These are phyloP conservation scores for Aspergillus cristatus DNA, from an alignment of 495 filamentous ascomycete genomes.

Conservation along the genomic window DNA sequence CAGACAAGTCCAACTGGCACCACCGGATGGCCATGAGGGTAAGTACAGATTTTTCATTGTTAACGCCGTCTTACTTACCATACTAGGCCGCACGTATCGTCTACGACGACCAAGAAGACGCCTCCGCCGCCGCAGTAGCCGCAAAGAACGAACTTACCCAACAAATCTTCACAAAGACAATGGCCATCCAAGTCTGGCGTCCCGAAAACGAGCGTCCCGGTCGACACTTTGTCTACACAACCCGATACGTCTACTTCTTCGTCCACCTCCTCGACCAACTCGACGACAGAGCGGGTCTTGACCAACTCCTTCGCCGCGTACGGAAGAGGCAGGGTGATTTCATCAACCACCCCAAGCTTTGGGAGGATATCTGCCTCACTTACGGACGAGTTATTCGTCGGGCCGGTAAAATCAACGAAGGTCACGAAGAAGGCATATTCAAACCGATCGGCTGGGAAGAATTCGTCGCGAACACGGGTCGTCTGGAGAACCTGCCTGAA, in stretches of 20 bases:
- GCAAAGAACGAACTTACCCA: slow-evolving; percentile 73
- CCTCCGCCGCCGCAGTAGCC: slow-evolving; percentile 38
- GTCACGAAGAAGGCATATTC: slow-evolving; percentile 70
- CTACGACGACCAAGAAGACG: slow-evolving; percentile 46
- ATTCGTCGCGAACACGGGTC: slow-evolving; percentile 54
- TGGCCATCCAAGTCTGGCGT: slow-evolving; percentile 92
- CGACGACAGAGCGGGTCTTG: slow-evolving; percentile 69
- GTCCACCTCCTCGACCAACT: slow-evolving; percentile 62
- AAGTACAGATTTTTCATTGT: slow-evolving; percentile 4
- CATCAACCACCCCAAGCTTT: slow-evolving; percentile 73
- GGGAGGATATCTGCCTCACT: slow-evolving; percentile 66
- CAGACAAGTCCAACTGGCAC: slow-evolving; percentile 95
- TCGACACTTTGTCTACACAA: slow-evolving; percentile 88
- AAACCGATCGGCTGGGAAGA: slow-evolving; percentile 70
- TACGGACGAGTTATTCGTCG: slow-evolving; percentile 71
- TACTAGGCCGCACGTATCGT: slow-evolving; percentile 58
- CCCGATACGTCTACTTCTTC: slow-evolving; percentile 79
- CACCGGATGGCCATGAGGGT: slow-evolving; percentile 80
- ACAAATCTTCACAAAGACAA: slow-evolving; percentile 89
- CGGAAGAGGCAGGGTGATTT: slow-evolving; percentile 77
- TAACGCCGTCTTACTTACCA: slow-evolving; percentile 9
- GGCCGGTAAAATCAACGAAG: slow-evolving; percentile 52
- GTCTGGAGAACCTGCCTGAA: slow-evolving; percentile 44
- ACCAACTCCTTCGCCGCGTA: slow-evolving; percentile 70
- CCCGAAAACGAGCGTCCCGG: slow-evolving; percentile 87